Base-by-base conservation (phyloP, 176 grass and related monocot genomes). In the Sorghum bicolor region DNA sequence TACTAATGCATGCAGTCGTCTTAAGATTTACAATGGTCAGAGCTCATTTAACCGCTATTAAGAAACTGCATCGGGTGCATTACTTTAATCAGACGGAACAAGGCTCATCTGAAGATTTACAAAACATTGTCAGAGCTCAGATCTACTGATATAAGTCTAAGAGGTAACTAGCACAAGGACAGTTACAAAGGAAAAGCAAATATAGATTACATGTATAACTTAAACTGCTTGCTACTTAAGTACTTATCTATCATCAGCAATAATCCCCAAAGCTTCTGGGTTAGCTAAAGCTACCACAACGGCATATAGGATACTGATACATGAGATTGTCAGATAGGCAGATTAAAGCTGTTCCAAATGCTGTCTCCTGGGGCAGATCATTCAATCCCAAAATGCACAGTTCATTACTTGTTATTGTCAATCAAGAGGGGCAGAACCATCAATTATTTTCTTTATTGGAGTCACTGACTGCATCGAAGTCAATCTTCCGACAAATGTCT, bases 401-500 rank as follows among this genome's bases (percentile, higher is more conserved):
- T 38, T 61, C 64, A 31, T 37, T 31, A 38, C 74, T 44, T 29
- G 12, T 45, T 53, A 86, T 13, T 29, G 12, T 34, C 67, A 86
- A 45, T 70, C 26, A 58, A 39, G 6, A 83, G 28, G 40, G 19
- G 31, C 65, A 77, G 5, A 30, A 17, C 13, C 13, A 11, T 76
- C 79, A 64, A 47, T 77, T 72, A 55, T 29, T 64, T 13, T 70
- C 72, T 22, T 61, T 12, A 61, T 26, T 24, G 8, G 81, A 40
- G 29, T 50, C 87, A 26, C 61, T 87, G 20, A 63, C 76, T 16
- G 84, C 40, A 52, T 63, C 88, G 3, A 95, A 95, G 33, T 92
- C 79, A 24, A 92, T 91, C 88, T 95, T 92, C 36, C 88, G 76
- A 61, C 93, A 90, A 78, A 92, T 78, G 36, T 50, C 70, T 30